A percentile compares a stretch with the other conserved stretches of the same genome.
phyloP scores from a whole-genome alignment of 371 early-diverging fungal genomes.

The Lichtheimia corymbifera region DNA sequence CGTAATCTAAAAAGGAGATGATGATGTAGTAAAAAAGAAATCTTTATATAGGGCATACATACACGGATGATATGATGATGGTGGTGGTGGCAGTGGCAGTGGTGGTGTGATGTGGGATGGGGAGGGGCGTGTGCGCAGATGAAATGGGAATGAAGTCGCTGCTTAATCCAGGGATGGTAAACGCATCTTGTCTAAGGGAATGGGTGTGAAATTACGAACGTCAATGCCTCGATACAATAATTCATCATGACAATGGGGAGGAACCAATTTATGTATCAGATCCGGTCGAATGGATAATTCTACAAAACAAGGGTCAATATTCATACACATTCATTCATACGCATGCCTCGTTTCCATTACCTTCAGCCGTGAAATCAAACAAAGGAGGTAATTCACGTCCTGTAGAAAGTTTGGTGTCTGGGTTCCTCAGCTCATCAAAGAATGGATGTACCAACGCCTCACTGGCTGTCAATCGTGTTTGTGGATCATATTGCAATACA shows the following conservation, averaged over 20 bases:
- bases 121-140: too few species aligned
- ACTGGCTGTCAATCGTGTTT: constrained; percentile 85
- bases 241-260: constrained; percentile 59
- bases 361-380: constrained; percentile 89
- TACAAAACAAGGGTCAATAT: background rate
- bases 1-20: too few species aligned
- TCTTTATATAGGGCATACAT: too few species aligned
- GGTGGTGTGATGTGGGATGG: too few species aligned
- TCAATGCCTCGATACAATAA: constrained; percentile 47
- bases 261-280: constrained; percentile 61
- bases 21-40: too few species aligned
- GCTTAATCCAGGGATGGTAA: constrained; percentile 21
- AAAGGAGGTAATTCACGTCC: constrained; percentile 86
- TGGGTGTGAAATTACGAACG: constrained; percentile 36
- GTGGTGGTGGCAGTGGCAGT: too few species aligned
- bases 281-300: constrained; percentile 55
- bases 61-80: too few species aligned
- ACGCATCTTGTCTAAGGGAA: constrained; percentile 27
- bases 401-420: constrained; percentile 80
- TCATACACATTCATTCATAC: background rate
- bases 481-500: constrained; percentile 95
- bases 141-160: too few species aligned
- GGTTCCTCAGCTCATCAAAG: constrained; percentile 93
- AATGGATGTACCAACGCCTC: constrained; percentile 96
- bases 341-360: constrained; percentile 36